Conservation (phyloP, 768 basidiomycete species). For the Calocybe cyanea region DNA sequence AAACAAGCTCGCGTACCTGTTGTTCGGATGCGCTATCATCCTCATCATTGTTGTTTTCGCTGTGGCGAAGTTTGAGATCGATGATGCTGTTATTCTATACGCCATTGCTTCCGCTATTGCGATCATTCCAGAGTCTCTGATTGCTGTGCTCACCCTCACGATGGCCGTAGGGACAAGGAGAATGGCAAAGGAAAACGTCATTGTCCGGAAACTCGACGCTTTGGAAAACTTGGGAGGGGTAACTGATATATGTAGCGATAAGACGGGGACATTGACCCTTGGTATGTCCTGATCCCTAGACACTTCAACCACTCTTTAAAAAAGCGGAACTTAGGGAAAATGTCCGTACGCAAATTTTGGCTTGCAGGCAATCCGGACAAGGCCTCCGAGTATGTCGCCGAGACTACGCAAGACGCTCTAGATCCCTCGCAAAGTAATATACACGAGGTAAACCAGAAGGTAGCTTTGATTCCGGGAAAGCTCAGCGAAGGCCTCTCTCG, state of each 20-base stretch:
- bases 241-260: constrained; percentile 55
- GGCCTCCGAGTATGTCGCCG: constrained; percentile 28
- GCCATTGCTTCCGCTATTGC: constrained; percentile 36
- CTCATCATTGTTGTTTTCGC: constrained; percentile 35
- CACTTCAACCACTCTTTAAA: background rate
- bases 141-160: constrained; percentile 52
- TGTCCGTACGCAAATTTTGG: constrained; percentile 39
- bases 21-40: constrained; percentile 32
- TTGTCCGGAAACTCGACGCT: constrained; percentile 61
- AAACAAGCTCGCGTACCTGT: constrained; percentile 30
- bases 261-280: constrained; percentile 58
- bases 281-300: constrained; percentile 13
- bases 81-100: constrained; percentile 31
- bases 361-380: constrained; percentile 24
- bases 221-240: constrained; percentile 61
- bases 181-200: constrained; percentile 55
- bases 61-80: constrained; percentile 28
- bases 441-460: constrained; percentile 19
- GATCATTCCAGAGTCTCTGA: constrained; percentile 39
- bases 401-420: constrained; percentile 27
- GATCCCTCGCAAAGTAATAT: constrained; percentile 26
- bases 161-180: constrained; percentile 54
- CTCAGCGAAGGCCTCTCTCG: constrained; percentile 23
- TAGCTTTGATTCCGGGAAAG: constrained; percentile 16
- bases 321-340: constrained; percentile 25